These are phyloP conservation scores for Maudiozyma saulgeensis DNA, from an alignment of 805 yeast species.

Conservation along the genomic window DNA sequence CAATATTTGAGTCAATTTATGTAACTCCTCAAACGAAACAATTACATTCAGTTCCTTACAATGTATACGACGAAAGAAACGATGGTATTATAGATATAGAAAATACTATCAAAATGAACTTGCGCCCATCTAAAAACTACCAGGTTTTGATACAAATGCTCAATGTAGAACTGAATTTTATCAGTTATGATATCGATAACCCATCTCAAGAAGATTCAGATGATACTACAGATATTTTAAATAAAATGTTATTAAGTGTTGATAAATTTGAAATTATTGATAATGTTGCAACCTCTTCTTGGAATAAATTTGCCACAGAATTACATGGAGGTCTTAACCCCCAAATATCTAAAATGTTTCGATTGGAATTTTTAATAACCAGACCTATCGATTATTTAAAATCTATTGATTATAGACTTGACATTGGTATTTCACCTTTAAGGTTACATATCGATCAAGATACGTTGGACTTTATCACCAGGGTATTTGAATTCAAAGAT, in stretches of 20 bases:
- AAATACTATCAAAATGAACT: slow-evolving; percentile 33
- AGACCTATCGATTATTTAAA: slow-evolving; percentile 55
- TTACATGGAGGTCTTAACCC: slow-evolving; percentile 59
- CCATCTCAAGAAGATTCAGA: slow-evolving; percentile 29
- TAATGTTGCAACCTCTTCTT: slow-evolving; percentile 76
- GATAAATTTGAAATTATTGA: slow-evolving; percentile 57
- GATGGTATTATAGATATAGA: slow-evolving; percentile 32
- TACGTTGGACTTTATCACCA: slow-evolving; percentile 69
- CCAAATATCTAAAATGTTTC: slow-evolving; percentile 50
- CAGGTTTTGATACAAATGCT: slow-evolving; percentile 49
- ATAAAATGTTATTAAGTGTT: slow-evolving; percentile 39
- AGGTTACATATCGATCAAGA: slow-evolving; percentile 88
- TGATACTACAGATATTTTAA: slow-evolving; percentile 37
- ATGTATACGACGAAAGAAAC: slow-evolving; percentile 39
- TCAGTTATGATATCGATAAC: slow-evolving; percentile 39
- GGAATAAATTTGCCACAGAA: slow-evolving; percentile 76
- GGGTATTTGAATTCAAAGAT: slow-evolving; percentile 79
- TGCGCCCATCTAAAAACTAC: slow-evolving; percentile 56
- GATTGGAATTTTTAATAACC: slow-evolving; percentile 43
- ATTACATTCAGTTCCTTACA: slow-evolving; percentile 38
- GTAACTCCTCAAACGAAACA: slow-evolving; percentile 46
- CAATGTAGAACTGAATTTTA: slow-evolving; percentile 41
- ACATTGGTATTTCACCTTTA: slow-evolving; percentile 54
- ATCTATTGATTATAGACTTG: slow-evolving; percentile 57
- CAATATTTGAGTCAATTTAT: slow-evolving; percentile 62